Evolutionary conservation across 441 rosid species (phyloP), one percentile per base, ranked within the genome.

Genomic region (Macaranga tanarius): DNA sequence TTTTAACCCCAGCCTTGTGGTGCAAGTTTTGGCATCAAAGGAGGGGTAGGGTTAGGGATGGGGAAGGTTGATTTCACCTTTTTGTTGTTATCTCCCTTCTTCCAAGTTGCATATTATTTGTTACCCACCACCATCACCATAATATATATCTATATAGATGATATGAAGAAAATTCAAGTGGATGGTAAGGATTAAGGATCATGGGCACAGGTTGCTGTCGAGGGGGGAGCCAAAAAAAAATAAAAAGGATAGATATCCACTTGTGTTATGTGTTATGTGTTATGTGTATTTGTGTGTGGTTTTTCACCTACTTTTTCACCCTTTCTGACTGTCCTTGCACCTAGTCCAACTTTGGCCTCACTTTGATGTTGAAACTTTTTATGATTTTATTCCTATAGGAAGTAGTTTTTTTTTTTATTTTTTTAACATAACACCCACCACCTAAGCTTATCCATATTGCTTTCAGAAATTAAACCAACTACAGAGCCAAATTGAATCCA

Each of bases 221-320:
- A 17, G 23, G 15, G 47, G 26, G 67, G 56, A 48, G 25, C 57
- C 23, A 38, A 52, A 13, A 42, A 64, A 47, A 5, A 47, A 44
- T 44, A 55, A 61, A 48, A 60, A 56, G 13, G n/a, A 73, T n/a
- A 55, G 59, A 72, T 65, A 72, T 69, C 78, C 81, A 67, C 60
- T 62, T 72, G 73, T 52, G 55, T 62, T 72, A 71, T 52, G 55
- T 34, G 38, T 34, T 34, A 7, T 34, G 38, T 34, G 38, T 42
- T 7, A 38, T 38, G 1, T 76, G 72, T 61, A 50, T 79, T 26
- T 58, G 7, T 69, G 20, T 57, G 28, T 55, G 28, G 28, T 55
- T 56, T 73, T 82, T 81, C 76, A 84, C 86, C 86, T 76, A 86
- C 83, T 66, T 74, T 77, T 77, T 74, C 71, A 78, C 71, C 82